Base-by-base conservation (phyloP, 208 protist species). In the Leishmania aethiopica region DNA sequence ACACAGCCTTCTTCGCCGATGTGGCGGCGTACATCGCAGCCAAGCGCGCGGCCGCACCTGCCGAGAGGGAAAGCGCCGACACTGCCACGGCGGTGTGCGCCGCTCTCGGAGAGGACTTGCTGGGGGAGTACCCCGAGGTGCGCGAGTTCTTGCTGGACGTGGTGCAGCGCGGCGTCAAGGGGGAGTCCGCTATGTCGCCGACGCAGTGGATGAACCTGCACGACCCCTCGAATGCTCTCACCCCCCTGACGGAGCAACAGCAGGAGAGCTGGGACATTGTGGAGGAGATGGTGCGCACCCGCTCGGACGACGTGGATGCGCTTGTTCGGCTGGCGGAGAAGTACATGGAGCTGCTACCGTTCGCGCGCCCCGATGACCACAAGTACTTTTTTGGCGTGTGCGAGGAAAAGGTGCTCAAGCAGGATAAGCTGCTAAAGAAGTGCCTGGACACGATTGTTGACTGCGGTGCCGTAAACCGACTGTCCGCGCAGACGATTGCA, bases 331-430 rank as follows among this genome's bases (percentile, higher is more conserved):
- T 96, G 25, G 93, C 91, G n/a, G 71, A 83, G 78, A 81, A 86
- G 35, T 97, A 97, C 79, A 57, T 96, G 15, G 70, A 69, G 35
- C 81, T 91, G 57, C 82, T 97, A 28, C 85, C 84, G n/a, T 62
- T 82, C 28, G 86, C 89, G 17, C 93, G 91, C 66, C 92, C 94
- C 2, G 94, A 96, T 86, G 94, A 97, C 76, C 90, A 92, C 81
- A 94, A 93, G 76, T 91, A 91, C 79, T 96, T 97, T 74, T 97
- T 97, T 81, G 93, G 83, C 59, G 88, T 95, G 40, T 97, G 89
- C 81, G 92, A 90, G 64, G 92, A 96, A 17, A 97, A 97, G 80
- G 93, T 95, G 77, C 75, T 96, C 17, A 97, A 97, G 86, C 85
- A 95, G 60, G 94, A 97, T 83, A 88, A 91, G 80, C 55, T 96